Conservation (phyloP, 108 stramenopile genomes). For the Pseudonitzschia pungens region DNA sequence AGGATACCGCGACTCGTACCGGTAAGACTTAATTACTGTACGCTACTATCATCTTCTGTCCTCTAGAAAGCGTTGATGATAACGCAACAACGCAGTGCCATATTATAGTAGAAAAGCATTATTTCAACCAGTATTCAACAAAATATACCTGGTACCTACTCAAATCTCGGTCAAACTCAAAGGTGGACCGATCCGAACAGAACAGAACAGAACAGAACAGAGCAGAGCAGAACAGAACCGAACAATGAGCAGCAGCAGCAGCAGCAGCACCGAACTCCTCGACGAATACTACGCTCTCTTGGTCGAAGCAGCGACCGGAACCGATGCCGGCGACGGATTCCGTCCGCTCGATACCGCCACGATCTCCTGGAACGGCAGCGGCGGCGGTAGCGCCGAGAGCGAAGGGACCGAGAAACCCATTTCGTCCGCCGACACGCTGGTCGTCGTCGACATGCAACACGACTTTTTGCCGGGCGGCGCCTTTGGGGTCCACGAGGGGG, state of each 20-base stretch:
- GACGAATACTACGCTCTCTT: conserved; percentile 1
- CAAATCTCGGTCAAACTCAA: too few relatives aligned
- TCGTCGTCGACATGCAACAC: conserved; percentile 9
- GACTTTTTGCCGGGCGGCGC: conserved; percentile 10
- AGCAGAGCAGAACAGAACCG: neutral
- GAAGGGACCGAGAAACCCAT: neutral
- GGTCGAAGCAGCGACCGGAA: neutral
- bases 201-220: too few relatives aligned
- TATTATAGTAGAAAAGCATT: too few relatives aligned
- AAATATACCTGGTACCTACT: too few relatives aligned
- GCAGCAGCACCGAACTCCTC: neutral
- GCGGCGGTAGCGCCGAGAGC: neutral
- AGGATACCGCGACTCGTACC: too few relatives aligned
- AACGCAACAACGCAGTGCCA: too few relatives aligned
- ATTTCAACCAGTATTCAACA: too few relatives aligned
- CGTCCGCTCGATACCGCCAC: neutral
- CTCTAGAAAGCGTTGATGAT: too few relatives aligned
- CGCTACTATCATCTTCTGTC: too few relatives aligned
- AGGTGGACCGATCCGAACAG: too few relatives aligned
- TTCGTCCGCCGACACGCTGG: neutral
- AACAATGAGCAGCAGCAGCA: neutral
- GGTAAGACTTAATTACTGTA: too few relatives aligned
- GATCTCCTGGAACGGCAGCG: neutral
- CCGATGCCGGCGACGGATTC: neutral
- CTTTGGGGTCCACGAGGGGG: conserved; percentile 10